Base-by-base conservation (phyloP, 2,329 filamentous ascomycete genomes). In the Colletotrichum plurivorum region DNA sequence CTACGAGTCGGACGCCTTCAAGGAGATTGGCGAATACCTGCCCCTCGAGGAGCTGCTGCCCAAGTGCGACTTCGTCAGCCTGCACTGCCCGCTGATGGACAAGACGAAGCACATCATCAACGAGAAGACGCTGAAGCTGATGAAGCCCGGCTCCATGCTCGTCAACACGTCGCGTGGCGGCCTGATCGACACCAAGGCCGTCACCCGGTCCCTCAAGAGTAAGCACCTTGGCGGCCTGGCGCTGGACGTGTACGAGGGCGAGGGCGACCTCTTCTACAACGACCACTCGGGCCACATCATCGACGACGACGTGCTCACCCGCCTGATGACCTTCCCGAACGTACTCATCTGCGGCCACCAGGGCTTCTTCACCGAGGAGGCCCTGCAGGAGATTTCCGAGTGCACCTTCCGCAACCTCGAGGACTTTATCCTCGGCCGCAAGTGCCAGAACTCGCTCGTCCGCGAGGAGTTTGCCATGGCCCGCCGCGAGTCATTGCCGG, bases 151-250 rank as follows among this genome's bases (percentile, higher is more conserved):
- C 1, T 89, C 86, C 0, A 81, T 92, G 77, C 79, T 93, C 39
- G 83, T 93, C 72, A 92, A 93, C 78, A 93, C 90, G 0, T 92
- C 90, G 4, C 87, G 91, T 2, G 91, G 91, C 20, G 89, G 86
- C 2, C 80, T 93, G 61, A 83, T 93, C 69, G 82, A 92, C 74
- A 90, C 89, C 0, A 78, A 80, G 36, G 86, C 89, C 12, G 85
- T 91, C 64, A 88, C 92, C 63, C 79, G 84, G 22, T 87, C 88
- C 13, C 83, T 93, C 68, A 92, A 93, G 80, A 82, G 76, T 45
- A 83, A 83, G n/a, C 84, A 84, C 25, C 80, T 93, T 2, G 88
- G 89, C 8, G 90, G 88, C 1, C 80, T 92, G 36, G 90, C 89
- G 0, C 82, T 93, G 46, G 90, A 93, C 75, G 90, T 93, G 16